A percentile compares a stretch with the other conserved stretches of the same genome.
These are phyloP conservation scores for Alternaria alternata DNA, from an alignment of 2,329 filamentous ascomycete genomes.

Conservation along the genomic window DNA sequence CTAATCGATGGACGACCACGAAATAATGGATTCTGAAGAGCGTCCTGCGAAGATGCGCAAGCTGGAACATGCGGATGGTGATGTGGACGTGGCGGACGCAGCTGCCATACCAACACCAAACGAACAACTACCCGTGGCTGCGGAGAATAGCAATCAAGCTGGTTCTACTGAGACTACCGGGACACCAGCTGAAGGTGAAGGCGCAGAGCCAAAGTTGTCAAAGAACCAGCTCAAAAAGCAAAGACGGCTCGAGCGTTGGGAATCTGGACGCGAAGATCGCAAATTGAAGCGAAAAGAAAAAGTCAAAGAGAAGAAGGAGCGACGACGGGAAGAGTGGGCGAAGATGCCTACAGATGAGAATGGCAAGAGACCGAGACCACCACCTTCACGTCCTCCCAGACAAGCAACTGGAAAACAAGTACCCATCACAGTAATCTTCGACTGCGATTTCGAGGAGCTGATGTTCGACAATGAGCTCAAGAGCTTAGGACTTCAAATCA, in stretches of 20 bases:
- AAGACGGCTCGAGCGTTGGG: slow-evolving; percentile 76
- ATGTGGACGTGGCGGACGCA: slow-evolving; percentile 16
- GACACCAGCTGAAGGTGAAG: slow-evolving; percentile 11
- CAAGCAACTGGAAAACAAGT: slow-evolving; percentile 62
- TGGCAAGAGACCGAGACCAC: slow-evolving; percentile 25
- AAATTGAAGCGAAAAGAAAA: slow-evolving; percentile 68
- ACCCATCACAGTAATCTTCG: slow-evolving; percentile 82
- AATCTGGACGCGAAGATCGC: slow-evolving; percentile 69
- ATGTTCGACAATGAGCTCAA: slow-evolving; percentile 89
- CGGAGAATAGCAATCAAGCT: slow-evolving; percentile 20
- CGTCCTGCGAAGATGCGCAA: slow-evolving; percentile 65
- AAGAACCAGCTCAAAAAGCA: slow-evolving; percentile 89
- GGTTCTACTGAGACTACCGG: slow-evolving; percentile 4
- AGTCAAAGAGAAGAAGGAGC: slow-evolving; percentile 60
- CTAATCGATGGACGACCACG: not conserved
- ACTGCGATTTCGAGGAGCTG: slow-evolving; percentile 89
- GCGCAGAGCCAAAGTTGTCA: slow-evolving; percentile 63
- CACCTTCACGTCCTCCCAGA: slow-evolving; percentile 28
- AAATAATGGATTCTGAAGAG: slow-evolving; percentile 64
- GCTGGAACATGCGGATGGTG: slow-evolving; percentile 49
- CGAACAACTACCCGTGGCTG: slow-evolving; percentile 19
- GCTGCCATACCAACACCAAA: slow-evolving; percentile 20
- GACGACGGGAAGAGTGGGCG: slow-evolving; percentile 56
- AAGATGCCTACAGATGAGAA: slow-evolving; percentile 44
- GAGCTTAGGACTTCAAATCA: slow-evolving; percentile 84